phyloP scores from a whole-genome alignment of 371 early-diverging fungal species.

The Lichtheimia corymbifera region DNA sequence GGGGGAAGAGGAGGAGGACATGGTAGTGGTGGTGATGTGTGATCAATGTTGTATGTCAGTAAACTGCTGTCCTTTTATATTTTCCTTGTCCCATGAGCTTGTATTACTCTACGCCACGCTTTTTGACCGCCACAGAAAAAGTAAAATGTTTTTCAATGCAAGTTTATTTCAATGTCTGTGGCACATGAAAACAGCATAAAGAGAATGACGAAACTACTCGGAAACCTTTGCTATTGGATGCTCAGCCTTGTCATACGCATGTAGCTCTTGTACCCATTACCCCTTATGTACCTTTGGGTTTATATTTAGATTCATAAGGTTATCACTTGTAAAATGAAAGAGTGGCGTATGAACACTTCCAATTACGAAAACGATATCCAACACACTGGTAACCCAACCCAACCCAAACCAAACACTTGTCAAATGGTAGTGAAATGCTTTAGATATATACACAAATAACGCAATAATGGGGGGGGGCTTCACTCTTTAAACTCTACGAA shows the following conservation, averaged over 20 bases:
- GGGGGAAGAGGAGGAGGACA: not conserved
- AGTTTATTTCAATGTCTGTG: too few relatives aligned
- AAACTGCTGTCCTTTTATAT: not conserved
- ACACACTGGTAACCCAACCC: too few relatives aligned
- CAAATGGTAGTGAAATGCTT: not conserved
- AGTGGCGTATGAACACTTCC: not conserved
- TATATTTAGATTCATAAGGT: not conserved
- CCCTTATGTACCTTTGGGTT: not conserved
- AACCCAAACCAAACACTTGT: too few relatives aligned
- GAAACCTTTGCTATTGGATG: too few relatives aligned
- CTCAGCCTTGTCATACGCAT: too few relatives aligned
- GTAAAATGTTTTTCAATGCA: not conserved
- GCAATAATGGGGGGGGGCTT: not conserved
- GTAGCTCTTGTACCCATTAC: not conserved
- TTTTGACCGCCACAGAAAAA: not conserved
- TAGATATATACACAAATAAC: not conserved
- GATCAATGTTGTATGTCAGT: not conserved
- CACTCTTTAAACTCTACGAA: slow-evolving; percentile 48
- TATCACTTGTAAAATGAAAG: too few relatives aligned
- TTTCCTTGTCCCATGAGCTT: not conserved
- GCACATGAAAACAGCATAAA: too few relatives aligned
- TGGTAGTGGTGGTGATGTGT: too few relatives aligned
- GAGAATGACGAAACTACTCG: too few relatives aligned
- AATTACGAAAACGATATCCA: not conserved
- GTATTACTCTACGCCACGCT: not conserved